These are phyloP conservation scores for Backusella australiensis DNA, from an alignment of 192 early-diverging fungal genomes.

Conservation along the genomic window DNA sequence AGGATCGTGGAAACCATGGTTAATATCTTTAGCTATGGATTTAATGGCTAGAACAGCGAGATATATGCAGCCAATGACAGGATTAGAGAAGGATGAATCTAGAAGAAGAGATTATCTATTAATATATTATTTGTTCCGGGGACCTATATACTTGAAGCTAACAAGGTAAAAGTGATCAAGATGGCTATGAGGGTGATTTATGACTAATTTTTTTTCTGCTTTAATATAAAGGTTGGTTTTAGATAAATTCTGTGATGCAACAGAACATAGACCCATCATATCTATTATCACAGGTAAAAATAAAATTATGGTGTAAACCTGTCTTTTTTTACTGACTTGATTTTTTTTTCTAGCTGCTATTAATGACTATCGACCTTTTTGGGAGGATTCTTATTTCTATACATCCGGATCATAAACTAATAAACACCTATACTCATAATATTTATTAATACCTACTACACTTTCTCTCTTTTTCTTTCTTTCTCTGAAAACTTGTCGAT, in stretches of 20 bases:
- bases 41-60: neutral
- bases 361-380: conserved; percentile 19
- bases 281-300: conserved; percentile 16
- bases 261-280: conserved; percentile 9
- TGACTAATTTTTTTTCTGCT: neutral
- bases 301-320: neutral
- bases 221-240: neutral
- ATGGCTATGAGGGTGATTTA: neutral
- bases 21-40: conserved; percentile 18
- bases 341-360: conserved; percentile 10
- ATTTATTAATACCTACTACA: too few species aligned
- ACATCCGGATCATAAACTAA: conserved; percentile 13
- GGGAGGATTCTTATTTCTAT: conserved; percentile 16
- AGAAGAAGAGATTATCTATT: conserved; percentile 21
- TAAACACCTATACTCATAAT: neutral
- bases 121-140: conserved; percentile 22
- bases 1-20: conserved; percentile 20
- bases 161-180: conserved; percentile 3
- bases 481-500: too few species aligned
- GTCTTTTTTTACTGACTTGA: neutral
- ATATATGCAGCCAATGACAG: conserved; percentile 14
- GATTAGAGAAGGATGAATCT: conserved; percentile 20
- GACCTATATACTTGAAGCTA: conserved; percentile 19
- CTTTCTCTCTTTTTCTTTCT: too few species aligned
- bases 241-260: conserved; percentile 13